These are phyloP conservation scores for Colletotrichum sojae DNA, from an alignment of 2,329 filamentous ascomycete species.

Conservation along the genomic window DNA sequence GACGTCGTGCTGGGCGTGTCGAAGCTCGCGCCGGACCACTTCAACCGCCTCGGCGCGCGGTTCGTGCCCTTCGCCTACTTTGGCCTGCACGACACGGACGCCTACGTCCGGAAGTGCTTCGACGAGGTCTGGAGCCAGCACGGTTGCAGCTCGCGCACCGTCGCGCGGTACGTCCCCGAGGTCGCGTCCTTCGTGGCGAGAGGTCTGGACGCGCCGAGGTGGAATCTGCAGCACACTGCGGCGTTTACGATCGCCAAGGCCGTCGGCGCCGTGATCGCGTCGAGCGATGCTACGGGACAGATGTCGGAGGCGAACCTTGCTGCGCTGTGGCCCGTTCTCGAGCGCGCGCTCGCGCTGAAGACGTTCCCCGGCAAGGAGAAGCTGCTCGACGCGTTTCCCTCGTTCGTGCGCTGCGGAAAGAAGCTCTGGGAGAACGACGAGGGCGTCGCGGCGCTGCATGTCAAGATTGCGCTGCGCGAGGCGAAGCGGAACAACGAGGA, in stretches of 20 bases:
- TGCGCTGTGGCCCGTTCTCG: slow-evolving; percentile 84
- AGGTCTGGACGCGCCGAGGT: slow-evolving; percentile 84
- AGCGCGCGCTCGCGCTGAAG: slow-evolving; percentile 87
- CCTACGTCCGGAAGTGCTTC: slow-evolving; percentile 84
- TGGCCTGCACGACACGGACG: slow-evolving; percentile 86
- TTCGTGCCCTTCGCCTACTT: slow-evolving; percentile 92
- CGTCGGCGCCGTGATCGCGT: slow-evolving; percentile 74
- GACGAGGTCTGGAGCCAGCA: slow-evolving; percentile 91
- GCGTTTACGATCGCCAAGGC: slow-evolving; percentile 85
- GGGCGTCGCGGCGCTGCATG: slow-evolving; percentile 74
- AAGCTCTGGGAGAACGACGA: slow-evolving; percentile 69
- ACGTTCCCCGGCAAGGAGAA: slow-evolving; percentile 94
- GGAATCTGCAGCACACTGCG: slow-evolving; percentile 91
- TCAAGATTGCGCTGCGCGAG: slow-evolving; percentile 87
- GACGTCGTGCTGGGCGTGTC: slow-evolving; percentile 88
- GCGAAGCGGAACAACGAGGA: slow-evolving; percentile 91
- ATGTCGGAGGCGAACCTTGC: slow-evolving; percentile 73
- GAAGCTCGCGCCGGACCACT: slow-evolving; percentile 90
- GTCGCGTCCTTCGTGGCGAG: slow-evolving; percentile 78
- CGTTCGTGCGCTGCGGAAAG: slow-evolving; percentile 79
- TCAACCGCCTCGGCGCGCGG: slow-evolving; percentile 80
- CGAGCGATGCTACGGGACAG: slow-evolving; percentile 67
- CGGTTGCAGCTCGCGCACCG: slow-evolving; percentile 85
- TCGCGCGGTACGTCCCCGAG: slow-evolving; percentile 87
- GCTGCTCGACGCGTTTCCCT: slow-evolving; percentile 83